Evolutionary conservation across 495 filamentous ascomycete species (phyloP).

Genomic region (Patellaria atrata): DNA sequence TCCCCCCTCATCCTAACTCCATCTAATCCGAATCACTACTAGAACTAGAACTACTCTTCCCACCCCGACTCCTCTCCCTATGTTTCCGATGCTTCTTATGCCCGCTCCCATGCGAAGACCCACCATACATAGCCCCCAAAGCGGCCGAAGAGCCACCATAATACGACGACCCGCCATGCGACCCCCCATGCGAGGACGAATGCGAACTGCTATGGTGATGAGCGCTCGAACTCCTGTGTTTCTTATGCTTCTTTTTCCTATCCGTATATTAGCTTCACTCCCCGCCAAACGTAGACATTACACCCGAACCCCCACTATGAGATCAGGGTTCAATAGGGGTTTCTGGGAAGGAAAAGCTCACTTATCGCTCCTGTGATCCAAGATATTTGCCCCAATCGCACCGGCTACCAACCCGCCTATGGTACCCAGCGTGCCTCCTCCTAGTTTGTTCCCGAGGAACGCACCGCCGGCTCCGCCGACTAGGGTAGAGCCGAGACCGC

Average conservation of each 20-base stretch:
- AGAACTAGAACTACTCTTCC: conserved; percentile 10
- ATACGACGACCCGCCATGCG: background rate
- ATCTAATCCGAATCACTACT: conserved; percentile 20
- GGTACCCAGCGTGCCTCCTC: conserved; percentile 36
- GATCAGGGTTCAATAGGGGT: conserved; percentile 7
- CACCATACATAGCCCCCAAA: conserved; percentile 17
- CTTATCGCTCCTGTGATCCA: conserved; percentile 31
- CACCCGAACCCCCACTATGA: no score
- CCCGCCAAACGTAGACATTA: background rate
- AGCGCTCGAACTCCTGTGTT: conserved; percentile 13
- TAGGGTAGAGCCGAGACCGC: conserved; percentile 40
- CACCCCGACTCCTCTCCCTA: conserved; percentile 12
- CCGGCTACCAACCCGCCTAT: conserved; percentile 37
- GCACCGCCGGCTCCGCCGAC: conserved; percentile 39
- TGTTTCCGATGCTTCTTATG: conserved; percentile 19
- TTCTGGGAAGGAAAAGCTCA: conserved; percentile 13
- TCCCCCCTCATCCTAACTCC: no score
- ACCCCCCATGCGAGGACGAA: background rate
- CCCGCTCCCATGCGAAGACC: conserved; percentile 2
- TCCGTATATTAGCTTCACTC: background rate
- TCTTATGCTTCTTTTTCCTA: conserved; percentile 22
- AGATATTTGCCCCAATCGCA: conserved; percentile 40
- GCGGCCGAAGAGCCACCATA: conserved; percentile 6
- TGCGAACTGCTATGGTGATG: conserved; percentile 9
- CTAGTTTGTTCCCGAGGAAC: conserved; percentile 34